Evolutionary conservation across 345 rosid genomes (phyloP).

Genomic region (Capsella bursapastoris): DNA sequence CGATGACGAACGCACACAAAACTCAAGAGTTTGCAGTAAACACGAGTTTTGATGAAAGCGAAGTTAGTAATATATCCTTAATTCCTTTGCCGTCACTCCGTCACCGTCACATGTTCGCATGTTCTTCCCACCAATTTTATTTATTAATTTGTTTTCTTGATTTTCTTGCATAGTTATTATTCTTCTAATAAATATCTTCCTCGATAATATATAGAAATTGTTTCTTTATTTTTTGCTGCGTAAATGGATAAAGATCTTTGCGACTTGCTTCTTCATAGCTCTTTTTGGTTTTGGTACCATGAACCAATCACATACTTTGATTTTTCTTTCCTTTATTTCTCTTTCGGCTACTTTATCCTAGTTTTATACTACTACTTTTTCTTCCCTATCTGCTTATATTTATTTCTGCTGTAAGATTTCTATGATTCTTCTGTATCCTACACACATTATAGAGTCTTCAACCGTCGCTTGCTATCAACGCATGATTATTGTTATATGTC

Average conservation of each 20-base stretch:
- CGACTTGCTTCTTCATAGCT: constrained; percentile 16
- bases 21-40: background rate
- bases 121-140: constrained; percentile 24
- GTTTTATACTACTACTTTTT: constrained; percentile 6
- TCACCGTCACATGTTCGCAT: constrained; percentile 42
- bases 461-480: constrained; percentile 33
- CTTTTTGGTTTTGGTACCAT: constrained; percentile 33
- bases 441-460: constrained; percentile 26
- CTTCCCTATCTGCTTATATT: constrained; percentile 17
- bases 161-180: constrained; percentile 5
- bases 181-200: constrained; percentile 22
- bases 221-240: constrained; percentile 1
- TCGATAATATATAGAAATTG: background rate
- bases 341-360: constrained; percentile 45
- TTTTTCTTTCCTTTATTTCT: background rate
- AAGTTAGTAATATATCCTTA: background rate
- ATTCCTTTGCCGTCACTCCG: constrained; percentile 35
- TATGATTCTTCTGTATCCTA: constrained; percentile 40
- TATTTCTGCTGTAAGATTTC: constrained; percentile 28
- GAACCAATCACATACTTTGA: constrained; percentile 41
- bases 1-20: constrained; percentile 33
- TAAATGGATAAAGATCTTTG: constrained; percentile 27
- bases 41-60: constrained; percentile 10
- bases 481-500: constrained; percentile 18
- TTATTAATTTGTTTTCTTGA: constrained; percentile 1